Conservation (phyloP, 2,329 filamentous ascomycete species). For the Diaporthe caulivora region DNA sequence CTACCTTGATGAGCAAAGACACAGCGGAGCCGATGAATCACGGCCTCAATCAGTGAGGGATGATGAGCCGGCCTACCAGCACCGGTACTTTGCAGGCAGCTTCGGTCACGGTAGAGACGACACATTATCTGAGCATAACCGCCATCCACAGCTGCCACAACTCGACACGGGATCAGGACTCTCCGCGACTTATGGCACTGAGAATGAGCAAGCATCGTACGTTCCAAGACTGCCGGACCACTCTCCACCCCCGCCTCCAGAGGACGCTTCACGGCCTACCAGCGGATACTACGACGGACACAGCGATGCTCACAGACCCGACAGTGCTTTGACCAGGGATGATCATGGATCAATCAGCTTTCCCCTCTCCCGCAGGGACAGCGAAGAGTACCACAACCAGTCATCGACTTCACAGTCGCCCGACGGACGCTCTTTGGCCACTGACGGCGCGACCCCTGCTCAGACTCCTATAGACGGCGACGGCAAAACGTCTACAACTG, state of each 20-base stretch:
- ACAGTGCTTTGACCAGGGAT: constrained; percentile 56
- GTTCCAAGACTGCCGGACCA: constrained; percentile 59
- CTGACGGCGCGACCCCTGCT: constrained; percentile 53
- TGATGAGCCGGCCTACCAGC: constrained; percentile 35
- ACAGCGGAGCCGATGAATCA: constrained; percentile 56
- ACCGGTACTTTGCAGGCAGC: constrained; percentile 32
- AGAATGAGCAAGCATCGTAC: constrained; percentile 32
- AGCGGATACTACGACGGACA: constrained; percentile 58
- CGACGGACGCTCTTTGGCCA: constrained; percentile 60
- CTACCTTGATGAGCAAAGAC: constrained; percentile 45
- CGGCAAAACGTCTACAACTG: constrained; percentile 47
- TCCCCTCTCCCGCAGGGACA: constrained; percentile 58
- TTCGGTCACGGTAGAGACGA: constrained; percentile 22
- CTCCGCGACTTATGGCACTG: constrained; percentile 54
- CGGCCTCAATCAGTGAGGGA: constrained; percentile 39
- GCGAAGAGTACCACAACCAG: constrained; percentile 58
- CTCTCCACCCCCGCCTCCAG: constrained; percentile 64
- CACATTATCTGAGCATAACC: constrained; percentile 27
- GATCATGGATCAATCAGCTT: constrained; percentile 57
- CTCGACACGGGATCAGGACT: constrained; percentile 65
- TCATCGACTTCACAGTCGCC: constrained; percentile 60
- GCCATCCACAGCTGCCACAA: constrained; percentile 59
- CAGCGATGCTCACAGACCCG: constrained; percentile 56
- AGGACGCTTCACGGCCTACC: constrained; percentile 47
- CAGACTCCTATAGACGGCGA: constrained; percentile 54